Percentiles rank a stretch among this genome's conserved stretches.
These are phyloP conservation scores for Salvia splendens DNA, from an alignment of 257 asterid genomes.

Conservation along the genomic window DNA sequence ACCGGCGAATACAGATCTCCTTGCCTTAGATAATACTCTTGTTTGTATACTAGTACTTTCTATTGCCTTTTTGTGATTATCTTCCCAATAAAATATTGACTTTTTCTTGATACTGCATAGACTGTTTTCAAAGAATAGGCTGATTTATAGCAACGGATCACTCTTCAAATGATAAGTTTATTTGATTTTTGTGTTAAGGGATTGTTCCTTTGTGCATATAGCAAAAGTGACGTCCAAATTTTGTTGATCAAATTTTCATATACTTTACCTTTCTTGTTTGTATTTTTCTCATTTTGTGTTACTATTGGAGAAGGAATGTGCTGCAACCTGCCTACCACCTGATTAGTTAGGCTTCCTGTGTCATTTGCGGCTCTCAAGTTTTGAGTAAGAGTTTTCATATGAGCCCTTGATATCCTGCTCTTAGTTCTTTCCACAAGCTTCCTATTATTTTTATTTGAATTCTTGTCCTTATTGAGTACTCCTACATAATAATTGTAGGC, in stretches of 20 bases:
- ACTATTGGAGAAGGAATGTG: constrained; percentile 43
- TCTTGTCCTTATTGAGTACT: neutral
- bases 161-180: neutral
- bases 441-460: neutral
- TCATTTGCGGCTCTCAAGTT: constrained; percentile 35
- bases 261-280: constrained; percentile 8
- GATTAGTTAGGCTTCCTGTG: constrained; percentile 41
- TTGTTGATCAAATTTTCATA: constrained; percentile 16
- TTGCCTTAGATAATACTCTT: no score
- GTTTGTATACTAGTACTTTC: neutral
- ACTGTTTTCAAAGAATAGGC: neutral
- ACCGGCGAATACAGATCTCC: no score
- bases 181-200: neutral
- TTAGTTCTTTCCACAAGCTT: neutral
- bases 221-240: neutral
- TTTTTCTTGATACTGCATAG: neutral
- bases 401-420: constrained; percentile 4
- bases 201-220: constrained; percentile 6
- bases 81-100: neutral
- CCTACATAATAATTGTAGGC: neutral
- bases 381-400: constrained; percentile 41
- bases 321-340: constrained; percentile 48
- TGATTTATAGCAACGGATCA: neutral
- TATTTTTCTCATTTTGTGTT: constrained; percentile 34
- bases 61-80: neutral